Evolutionary conservation across 768 basidiomycete species (phyloP), one percentile per base, ranked within the genome.

Genomic region (Suillus clintonianus): DNA sequence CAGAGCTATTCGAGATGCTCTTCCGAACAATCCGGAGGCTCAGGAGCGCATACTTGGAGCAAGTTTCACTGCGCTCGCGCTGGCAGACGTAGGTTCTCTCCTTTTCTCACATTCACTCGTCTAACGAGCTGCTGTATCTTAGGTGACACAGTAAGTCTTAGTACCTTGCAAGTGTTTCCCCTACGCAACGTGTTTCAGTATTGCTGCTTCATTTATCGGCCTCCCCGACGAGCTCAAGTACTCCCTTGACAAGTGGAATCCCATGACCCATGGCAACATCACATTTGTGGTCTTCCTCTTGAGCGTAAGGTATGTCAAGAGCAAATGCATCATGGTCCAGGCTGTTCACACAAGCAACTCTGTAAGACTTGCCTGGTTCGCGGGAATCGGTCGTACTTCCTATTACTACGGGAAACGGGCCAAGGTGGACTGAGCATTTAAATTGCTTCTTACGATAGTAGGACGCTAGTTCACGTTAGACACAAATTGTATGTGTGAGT

Each of bases 231-330:
- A 83, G 32, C 73, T 90, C 65, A 81, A 80, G 55, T 87, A 81
- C 63, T 76, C 79, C 32, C 77, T 84, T 41, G 72, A 71, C 9
- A 68, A 71, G 15, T 94, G 91, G 92, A 92, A 92, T 73, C 71
- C 80, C 32, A 88, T 85, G 80, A 89, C 86, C 0, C 91, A 92
- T 67, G 91, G 91, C 39, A 94, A 92, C 69, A 87, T 92, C 70
- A 86, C 89, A 4, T 77, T 86, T 62, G 83, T 85, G 27, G 59
- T 87, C 36, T 75, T 87, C 30, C 78, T 93, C 42, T 81, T 89
- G 60, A 55, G 78, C 45, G 81, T 81, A 67, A 83, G 90, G 90
- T 90, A 70, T 56, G 76, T 72, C 22, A n/a, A 11, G 11, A 43
- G 57, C 36, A 14, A 17, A 61, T 59, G 37, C 6, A 27, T 5